phyloP scores from a whole-genome alignment of 495 filamentous ascomycete genomes.

The Hyphodiscus hymeniophilus region DNA sequence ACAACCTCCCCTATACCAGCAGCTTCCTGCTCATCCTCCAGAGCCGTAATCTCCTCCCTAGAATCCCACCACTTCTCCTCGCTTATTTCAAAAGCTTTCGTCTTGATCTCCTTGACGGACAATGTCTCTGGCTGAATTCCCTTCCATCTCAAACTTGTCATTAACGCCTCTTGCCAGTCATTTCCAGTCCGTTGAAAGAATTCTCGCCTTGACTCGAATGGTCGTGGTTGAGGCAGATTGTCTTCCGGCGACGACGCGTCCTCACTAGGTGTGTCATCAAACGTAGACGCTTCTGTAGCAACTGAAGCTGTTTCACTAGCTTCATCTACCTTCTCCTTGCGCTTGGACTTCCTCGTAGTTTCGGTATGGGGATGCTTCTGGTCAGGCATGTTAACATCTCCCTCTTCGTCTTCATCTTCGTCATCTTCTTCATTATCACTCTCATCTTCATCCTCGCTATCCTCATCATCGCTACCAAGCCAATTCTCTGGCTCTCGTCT shows the following conservation, averaged over 20 bases:
- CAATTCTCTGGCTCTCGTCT: constrained; percentile 77
- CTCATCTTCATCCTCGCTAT: constrained; percentile 60
- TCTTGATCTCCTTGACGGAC: constrained; percentile 82
- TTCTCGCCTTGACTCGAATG: constrained; percentile 85
- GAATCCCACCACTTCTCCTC: constrained; percentile 99
- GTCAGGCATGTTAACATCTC: constrained; percentile 61
- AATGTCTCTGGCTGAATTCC: constrained; percentile 50
- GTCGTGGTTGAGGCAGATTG: constrained; percentile 59
- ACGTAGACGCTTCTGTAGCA: constrained; percentile 17
- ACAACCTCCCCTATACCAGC: constrained; percentile 95
- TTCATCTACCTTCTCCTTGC: constrained; percentile 37
- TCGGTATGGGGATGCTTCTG: constrained; percentile 39
- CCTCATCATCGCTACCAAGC: constrained; percentile 62
- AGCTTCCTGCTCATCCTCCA: constrained; percentile 95
- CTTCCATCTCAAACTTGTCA: constrained; percentile 57
- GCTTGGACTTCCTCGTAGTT: constrained; percentile 29
- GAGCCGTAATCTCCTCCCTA: constrained; percentile 81
- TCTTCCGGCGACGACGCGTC: constrained; percentile 42
- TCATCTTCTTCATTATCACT: constrained; percentile 62
- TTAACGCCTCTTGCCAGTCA: constrained; percentile 80
- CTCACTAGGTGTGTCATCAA: constrained; percentile 41
- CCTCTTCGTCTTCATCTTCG: constrained; percentile 59
- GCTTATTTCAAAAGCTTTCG: constrained; percentile 76
- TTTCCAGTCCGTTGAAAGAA: constrained; percentile 85
- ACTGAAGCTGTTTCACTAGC: constrained; percentile 26